Evolutionary conservation across 2,329 filamentous ascomycete species (phyloP).

Genomic region (Hymenoscyphus linearis): DNA sequence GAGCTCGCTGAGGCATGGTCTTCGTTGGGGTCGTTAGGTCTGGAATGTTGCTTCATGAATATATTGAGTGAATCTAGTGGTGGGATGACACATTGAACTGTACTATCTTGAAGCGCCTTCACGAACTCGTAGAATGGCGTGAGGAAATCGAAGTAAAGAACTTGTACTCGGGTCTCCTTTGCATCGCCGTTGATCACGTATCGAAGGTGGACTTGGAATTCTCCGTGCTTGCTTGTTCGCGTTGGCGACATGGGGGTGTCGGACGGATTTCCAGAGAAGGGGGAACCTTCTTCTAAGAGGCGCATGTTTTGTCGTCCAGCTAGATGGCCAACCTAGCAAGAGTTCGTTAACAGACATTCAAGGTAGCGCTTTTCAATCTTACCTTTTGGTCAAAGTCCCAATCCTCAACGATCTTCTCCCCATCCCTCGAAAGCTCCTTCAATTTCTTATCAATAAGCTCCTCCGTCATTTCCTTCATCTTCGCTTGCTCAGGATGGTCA

Average conservation of each 20-base stretch:
- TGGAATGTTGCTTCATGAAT: no score
- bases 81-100: conserved; percentile 10
- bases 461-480: not conserved
- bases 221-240: not conserved
- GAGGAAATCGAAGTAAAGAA: conserved; percentile 2
- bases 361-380: not conserved
- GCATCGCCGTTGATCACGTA: conserved; percentile 6
- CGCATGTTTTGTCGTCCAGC: not conserved
- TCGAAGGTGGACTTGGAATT: conserved; percentile 9
- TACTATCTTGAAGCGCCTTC: conserved; percentile 9
- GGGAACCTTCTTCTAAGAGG: not conserved
- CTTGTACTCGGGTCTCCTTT: not conserved
- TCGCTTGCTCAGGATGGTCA: not conserved
- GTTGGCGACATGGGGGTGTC: not conserved
- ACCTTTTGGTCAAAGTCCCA: not conserved
- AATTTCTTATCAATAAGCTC: not conserved
- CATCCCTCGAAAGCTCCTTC: not conserved
- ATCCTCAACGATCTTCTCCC: not conserved
- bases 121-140: conserved; percentile 11
- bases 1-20: no score
- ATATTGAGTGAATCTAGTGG: not conserved
- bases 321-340: not conserved
- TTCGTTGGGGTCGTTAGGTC: no score
- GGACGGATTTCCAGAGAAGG: not conserved
- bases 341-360: not conserved